Evolutionary conservation across 129 eudicot species (phyloP).

Genomic region (Oenanthe sinensis): DNA sequence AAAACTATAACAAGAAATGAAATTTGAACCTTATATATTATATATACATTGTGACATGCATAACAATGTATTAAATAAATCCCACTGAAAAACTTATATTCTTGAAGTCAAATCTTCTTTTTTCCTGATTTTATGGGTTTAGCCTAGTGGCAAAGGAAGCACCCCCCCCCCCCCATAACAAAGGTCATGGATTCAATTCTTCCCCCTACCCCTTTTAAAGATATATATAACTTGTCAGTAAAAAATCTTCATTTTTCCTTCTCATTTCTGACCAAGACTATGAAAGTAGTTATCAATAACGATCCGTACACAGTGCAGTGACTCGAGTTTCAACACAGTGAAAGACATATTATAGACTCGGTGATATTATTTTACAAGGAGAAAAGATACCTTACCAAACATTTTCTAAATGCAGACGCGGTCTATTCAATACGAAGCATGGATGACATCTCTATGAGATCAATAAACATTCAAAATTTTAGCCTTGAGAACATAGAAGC

Average conservation of each 20-base stretch:
- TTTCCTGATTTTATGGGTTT: background rate
- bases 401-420: slow-evolving; percentile 48
- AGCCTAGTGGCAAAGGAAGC: background rate
- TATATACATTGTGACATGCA: background rate
- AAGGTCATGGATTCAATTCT: background rate
- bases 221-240: too few relatives aligned
- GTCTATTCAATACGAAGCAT: slow-evolving; percentile 59
- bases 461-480: slow-evolving; percentile 51
- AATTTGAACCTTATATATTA: background rate
- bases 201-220: background rate
- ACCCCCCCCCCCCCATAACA: background rate
- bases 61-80: background rate
- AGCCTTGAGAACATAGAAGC: slow-evolving; percentile 56
- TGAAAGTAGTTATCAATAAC: background rate
- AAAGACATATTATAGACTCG: background rate
- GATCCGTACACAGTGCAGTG: background rate
- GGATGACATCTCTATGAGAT: slow-evolving; percentile 38
- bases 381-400: background rate
- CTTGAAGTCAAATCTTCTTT: too few relatives aligned
- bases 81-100: background rate
- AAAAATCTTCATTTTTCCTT: background rate
- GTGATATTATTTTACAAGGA: background rate
- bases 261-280: background rate
- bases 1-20: background rate
- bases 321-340: background rate